These are phyloP conservation scores for Petunia hybrid DNA, from an alignment of 305 asterid genomes.

Conservation along the genomic window DNA sequence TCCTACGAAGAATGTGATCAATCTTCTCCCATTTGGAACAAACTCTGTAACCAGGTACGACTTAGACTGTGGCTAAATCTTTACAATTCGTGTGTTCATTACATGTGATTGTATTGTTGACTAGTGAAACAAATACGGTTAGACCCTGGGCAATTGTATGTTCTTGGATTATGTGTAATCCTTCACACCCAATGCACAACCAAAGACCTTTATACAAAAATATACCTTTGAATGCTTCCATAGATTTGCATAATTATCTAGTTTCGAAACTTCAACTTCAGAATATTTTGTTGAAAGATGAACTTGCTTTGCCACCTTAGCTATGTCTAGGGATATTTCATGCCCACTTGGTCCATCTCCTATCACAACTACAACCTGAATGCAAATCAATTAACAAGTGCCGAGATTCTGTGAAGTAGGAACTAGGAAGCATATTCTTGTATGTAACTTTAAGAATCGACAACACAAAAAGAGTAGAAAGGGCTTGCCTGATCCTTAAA, in stretches of 20 bases:
- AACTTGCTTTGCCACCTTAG: slow-evolving; percentile 62
- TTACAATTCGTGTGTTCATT: no score
- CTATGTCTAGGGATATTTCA: slow-evolving; percentile 62
- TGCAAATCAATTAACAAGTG: neutral
- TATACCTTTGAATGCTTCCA: slow-evolving; percentile 63
- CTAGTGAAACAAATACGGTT: no score
- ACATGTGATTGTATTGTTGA: no score
- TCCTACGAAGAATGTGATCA: no score
- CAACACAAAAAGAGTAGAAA: neutral
- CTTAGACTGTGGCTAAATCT: no score
- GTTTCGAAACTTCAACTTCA: slow-evolving; percentile 35
- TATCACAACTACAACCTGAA: slow-evolving; percentile 71
- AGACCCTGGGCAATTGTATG: no score
- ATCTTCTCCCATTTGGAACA: no score
- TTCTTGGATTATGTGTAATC: no score
- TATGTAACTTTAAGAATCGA: neutral
- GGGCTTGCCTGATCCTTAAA: slow-evolving; percentile 48
- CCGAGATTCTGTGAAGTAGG: neutral
- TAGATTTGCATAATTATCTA: slow-evolving; percentile 45
- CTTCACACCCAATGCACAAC: neutral
- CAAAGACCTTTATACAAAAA: neutral
- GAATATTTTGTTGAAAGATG: slow-evolving; percentile 68
- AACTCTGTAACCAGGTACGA: no score
- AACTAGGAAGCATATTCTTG: neutral
- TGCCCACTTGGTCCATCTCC: slow-evolving; percentile 68